A percentile compares a stretch with the other conserved stretches of the same genome.
phyloP scores from a whole-genome alignment of 2,329 filamentous ascomycete species.

The Apiospora sp. region DNA sequence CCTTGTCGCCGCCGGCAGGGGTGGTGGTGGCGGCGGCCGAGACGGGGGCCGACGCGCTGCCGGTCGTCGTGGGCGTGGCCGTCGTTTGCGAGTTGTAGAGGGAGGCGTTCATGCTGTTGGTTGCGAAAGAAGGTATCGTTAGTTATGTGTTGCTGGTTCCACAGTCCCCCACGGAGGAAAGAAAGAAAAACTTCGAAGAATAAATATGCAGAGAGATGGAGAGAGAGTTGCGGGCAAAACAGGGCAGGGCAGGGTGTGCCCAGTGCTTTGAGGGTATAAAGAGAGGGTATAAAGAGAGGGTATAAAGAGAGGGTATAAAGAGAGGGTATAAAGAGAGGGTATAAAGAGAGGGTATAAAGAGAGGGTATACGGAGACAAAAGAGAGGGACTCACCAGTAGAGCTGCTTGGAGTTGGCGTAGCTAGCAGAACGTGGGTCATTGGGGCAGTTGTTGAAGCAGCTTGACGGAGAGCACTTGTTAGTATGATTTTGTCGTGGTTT shows the following conservation, averaged over 20 bases:
- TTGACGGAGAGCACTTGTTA: conserved; percentile 32
- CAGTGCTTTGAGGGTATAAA: no score
- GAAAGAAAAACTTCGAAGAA: no score
- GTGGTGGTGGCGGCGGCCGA: conserved; percentile 23
- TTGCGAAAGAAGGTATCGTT: not conserved
- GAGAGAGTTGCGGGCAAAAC: not conserved
- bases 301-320: not conserved
- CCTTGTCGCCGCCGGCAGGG: conserved; percentile 1
- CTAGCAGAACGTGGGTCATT: conserved; percentile 45
- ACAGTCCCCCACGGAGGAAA: no score
- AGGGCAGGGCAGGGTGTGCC: no score
- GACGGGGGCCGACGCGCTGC: conserved; percentile 24
- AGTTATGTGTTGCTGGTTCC: not conserved
- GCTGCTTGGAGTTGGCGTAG: conserved; percentile 36
- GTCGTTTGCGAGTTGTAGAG: conserved; percentile 38
- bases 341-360: not conserved
- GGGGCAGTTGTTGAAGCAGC: conserved; percentile 72
- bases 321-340: not conserved
- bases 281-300: not conserved
- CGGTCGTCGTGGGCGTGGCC: conserved; percentile 25
- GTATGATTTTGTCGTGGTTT: no score
- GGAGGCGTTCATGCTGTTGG: conserved; percentile 39
- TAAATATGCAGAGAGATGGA: not conserved
- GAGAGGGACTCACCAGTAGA: conserved; percentile 39
- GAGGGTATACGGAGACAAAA: no score